A percentile compares a stretch with the other conserved stretches of the same genome.
These are phyloP conservation scores for Aurifilum marmelostoma DNA, from an alignment of 2,329 filamentous ascomycete species.

Conservation along the genomic window DNA sequence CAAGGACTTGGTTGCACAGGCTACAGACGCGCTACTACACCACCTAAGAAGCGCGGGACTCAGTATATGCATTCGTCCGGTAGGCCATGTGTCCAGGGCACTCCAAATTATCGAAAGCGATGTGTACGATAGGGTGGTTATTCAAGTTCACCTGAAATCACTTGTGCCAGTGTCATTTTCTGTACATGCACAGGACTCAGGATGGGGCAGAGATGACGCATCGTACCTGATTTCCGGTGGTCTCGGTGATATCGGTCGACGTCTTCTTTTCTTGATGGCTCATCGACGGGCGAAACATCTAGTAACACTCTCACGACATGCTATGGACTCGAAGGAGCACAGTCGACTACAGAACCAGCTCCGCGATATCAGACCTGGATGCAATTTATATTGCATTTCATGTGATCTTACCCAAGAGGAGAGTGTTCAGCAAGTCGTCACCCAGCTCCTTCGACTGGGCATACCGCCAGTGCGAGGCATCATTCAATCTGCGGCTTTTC, in stretches of 20 bases:
- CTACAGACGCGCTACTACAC: not conserved
- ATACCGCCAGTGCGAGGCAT: constrained; percentile 49
- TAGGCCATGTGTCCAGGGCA: constrained; percentile 10
- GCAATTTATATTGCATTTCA: not conserved
- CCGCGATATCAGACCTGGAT: not conserved
- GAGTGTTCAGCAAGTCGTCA: not conserved
- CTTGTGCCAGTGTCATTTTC: not conserved
- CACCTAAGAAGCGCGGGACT: not conserved
- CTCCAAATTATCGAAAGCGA: constrained; percentile 24
- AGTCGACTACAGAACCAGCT: not conserved
- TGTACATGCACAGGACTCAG: not conserved
- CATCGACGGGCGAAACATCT: constrained; percentile 30
- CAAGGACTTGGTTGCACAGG: not conserved
- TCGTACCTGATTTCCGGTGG: constrained; percentile 31
- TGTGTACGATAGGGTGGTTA: constrained; percentile 9
- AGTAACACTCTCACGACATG: constrained; percentile 29
- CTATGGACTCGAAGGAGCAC: not conserved
- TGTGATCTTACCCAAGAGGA: constrained; percentile 1
- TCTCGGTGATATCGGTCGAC: constrained; percentile 31
- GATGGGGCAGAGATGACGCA: constrained; percentile 12
- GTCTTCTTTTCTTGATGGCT: constrained; percentile 28
- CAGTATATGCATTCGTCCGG: constrained; percentile 5
- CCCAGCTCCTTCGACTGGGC: constrained; percentile 28
- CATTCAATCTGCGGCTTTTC: constrained; percentile 53
- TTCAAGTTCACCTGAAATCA: constrained; percentile 17